Evolutionary conservation across 1,139 yeast genomes (phyloP), one percentile per base, ranked within the genome.

Genomic region (Pneumocystis jirovecii): DNA sequence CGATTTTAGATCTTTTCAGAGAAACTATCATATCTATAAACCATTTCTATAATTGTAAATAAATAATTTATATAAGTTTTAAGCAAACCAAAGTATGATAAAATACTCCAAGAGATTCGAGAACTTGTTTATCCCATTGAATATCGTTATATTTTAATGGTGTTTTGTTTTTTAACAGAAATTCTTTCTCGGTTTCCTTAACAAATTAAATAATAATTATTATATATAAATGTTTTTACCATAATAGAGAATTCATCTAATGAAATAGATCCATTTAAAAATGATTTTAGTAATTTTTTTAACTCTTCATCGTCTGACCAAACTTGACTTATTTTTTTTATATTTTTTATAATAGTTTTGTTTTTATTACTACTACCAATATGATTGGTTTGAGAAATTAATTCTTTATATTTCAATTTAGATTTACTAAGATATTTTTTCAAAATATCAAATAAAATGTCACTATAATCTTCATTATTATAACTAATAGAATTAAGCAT

Each of bases 401-500:
- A 37, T 21, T 40, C 56, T 34, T 56, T 42, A 19, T 64, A 61
- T 59, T 61, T 62, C 34, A 60, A 31, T 4, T 25, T 60, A 31
- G 60, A 62, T 44, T 62, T 61, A 31, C 60, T 61, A 21, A 44
- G 45, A 50, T 62, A 66, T 19, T 62, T 50, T n/a, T 15, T 50
- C 39, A 66, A 45, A 34, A 62, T 34, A 29, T 63, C 45, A 25
- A 66, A 59, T 42, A 66, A 50, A 45, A 63, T 45, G 31, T 62
- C 45, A 12, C 64, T 63, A 56, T 65, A 65, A 21, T 39, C 56
- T 42, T 66, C 63, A 8, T 59, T 60, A 25, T 60, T 42, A 39
- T 66, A 62, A 25, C 45, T 56, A 7, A 66, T 61, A 29, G 50
- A 35, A 29, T 60, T 61, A 21, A 66, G 50, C n/a, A 66, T 34